Evolutionary conservation across 2,329 filamentous ascomycete genomes (phyloP), one percentile per base, ranked within the genome.

Genomic region (Rhinocladiella mackenziei): DNA sequence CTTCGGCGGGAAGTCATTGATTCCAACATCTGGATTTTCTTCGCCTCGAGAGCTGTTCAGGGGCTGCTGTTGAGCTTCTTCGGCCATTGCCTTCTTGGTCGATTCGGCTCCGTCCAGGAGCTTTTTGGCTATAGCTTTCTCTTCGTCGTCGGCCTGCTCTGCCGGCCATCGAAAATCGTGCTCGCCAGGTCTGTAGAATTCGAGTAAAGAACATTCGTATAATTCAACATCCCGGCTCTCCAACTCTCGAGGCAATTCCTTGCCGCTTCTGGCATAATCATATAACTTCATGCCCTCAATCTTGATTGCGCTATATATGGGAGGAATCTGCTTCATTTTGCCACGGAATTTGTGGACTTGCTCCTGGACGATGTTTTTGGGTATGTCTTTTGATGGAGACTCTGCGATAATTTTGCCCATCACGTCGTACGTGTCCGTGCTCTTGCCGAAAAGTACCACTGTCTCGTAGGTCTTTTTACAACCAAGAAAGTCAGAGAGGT

Each of bases 381-480:
- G 96, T 48, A 98, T 77, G 60, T 95, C 86, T 41, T 83, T 80
- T 3, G 43, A 33, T 3, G 50, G 28, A 28, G 81, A 82, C 57
- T 80, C 80, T 54, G 80, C 80, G 29, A 96, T 77, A 29, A 97
- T 73, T 64, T 92, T 91, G 14, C 92, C 92, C 5, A 85, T 77
- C 10, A 81, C 75, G 63, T 98, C 92, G 65, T 97, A 97, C 11
- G 84, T 89, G 65, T 97, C 92, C 33, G 91, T 96, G 58, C 84
- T 87, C 6, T 86, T 87, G 45, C 92, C 92, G 60, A 98, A 97
- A 3, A 97, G 69, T 0, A 97, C 78, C 3, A 89, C 78, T 0
- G 88, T 82, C 66, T 97, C 91, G 66, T 98, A 98, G 1, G 81
- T 84, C 71, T 98, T 98, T 35, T 85, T 94, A 71, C 92, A 96